phyloP scores from a whole-genome alignment of 1,284 basidiomycete genomes.

The Xerocomus minutiporus region DNA sequence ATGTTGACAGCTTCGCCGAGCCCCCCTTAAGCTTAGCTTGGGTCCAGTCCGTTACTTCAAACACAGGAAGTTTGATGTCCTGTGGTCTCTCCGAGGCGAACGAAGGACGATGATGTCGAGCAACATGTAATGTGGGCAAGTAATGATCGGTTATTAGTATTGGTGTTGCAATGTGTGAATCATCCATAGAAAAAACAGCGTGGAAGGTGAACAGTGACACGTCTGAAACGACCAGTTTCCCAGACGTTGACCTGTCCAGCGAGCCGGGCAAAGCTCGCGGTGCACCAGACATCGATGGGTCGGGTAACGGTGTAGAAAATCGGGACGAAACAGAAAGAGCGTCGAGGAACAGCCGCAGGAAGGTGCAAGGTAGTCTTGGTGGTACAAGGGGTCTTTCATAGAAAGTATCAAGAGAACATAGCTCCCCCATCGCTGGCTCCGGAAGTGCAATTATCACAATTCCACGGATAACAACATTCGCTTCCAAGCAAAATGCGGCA shows the following conservation, averaged over 20 bases:
- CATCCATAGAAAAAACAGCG: conserved; percentile 13
- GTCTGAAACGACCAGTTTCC: conserved; percentile 38
- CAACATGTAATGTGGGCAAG: conserved; percentile 48
- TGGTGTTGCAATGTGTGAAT: conserved; percentile 44
- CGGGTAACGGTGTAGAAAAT: conserved; percentile 14
- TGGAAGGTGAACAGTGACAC: conserved; percentile 52
- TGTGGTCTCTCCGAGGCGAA: conserved; percentile 17
- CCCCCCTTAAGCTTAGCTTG: conserved; percentile 36
- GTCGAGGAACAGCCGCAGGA: conserved; percentile 58
- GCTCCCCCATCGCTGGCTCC: conserved; percentile 7
- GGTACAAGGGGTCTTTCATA: conserved; percentile 56
- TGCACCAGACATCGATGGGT: conserved; percentile 3
- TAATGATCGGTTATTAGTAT: conserved; percentile 61
- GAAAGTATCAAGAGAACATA: conserved; percentile 33
- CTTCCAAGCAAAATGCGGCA: conserved; percentile 31
- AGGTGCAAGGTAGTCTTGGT: conserved; percentile 45
- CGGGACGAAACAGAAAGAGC: conserved; percentile 36
- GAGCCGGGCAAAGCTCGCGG: conserved; percentile 2
- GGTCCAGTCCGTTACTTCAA: conserved; percentile 64
- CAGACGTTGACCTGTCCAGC: conserved; percentile 27
- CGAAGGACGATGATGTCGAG: conserved; percentile 41
- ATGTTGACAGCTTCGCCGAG: conserved; percentile 54
- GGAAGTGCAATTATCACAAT: conserved; percentile 47
- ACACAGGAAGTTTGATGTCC: conserved; percentile 42
- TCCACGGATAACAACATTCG: conserved; percentile 42